Base-by-base conservation (phyloP, 805 yeast species). In the Candida ovalis region DNA sequence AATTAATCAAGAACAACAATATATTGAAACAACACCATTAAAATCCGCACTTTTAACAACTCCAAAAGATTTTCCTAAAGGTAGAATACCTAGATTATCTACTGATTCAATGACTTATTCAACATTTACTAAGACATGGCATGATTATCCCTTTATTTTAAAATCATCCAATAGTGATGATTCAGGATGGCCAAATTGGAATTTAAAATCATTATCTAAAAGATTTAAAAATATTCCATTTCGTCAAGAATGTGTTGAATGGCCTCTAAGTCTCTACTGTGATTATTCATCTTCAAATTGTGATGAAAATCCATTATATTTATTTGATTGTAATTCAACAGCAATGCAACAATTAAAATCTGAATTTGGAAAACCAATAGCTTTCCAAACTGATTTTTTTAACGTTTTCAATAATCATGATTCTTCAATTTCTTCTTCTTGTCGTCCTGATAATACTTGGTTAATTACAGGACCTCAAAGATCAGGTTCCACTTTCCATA, bases 391-490 rank as follows among this genome's bases (percentile, higher is more conserved):
- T 17, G 96, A 88, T 63, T 73, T 77, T 41, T 88, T 88, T 65
- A 74, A 72, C 22, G 63, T 81, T n/a, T 59, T 64, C 40, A 52
- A 53, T 4, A 46, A 61, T 17, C 10, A 7, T 6, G 38, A 17
- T 10, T 10, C 28, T 30, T 10, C 35, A 35, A 5, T 35, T n/a
- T 65, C 68, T 15, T 82, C 17, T n/a, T 65, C 68, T 15, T 82
- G 86, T 56, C 72, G 97, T 43, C 97, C 97, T 1, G 96, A 90
- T 64, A 85, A 86, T 63, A 78, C 92, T n/a, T 90, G 97, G 97
- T 69, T 90, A 21, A 91, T 91, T 42, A 76, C 86, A 7, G 97
- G 97, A 0, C 90, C 96, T 2, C 72, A 70, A 19, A 67, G 95
- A 43, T 81, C 89, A 7, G 97, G 97, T 0, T 87, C 96, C 1